Evolutionary conservation across 306 rosid genomes (phyloP), one percentile per base, ranked within the genome.

Genomic region (Vigna trinervia): DNA sequence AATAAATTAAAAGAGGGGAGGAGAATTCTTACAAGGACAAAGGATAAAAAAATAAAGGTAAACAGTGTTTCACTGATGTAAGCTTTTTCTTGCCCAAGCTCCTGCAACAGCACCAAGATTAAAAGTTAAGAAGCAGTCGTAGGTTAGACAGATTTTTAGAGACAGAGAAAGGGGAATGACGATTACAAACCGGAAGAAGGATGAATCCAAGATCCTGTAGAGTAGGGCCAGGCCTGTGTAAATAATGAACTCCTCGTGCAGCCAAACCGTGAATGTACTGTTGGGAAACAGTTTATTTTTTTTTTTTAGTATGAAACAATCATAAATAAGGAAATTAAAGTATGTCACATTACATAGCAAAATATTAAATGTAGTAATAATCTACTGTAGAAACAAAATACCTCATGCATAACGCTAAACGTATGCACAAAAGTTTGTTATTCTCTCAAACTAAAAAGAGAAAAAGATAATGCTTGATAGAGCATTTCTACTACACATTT

Each of bases 201-300:
- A 77, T 57, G 87, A 91, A 96, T 34, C 99, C 99, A 78, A 85
- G 84, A 77, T 96, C 99, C 88, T 96, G 99, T 69, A 96, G 93
- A 3, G 86, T 78, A 61, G 98, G 96, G 65, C 98, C 99, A 4
- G 99, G 97, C 74, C 86, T 88, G 84, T 96, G 99, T 39, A 96
- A 83, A 82, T 91, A 96, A 80, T 96, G 99, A 84, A 96, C 97
- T 75, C 99, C 99, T 57, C 87, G 86, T 60, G 99, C 99, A 86
- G 98, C 97, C 81, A 96, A 81, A 84, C 98, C 99, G 82, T 96
- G 99, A 61, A 96, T 80, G 65, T 96, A 96, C 99, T 96, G 92
- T 47, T 56, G 56, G 48, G 36, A 78, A 88, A 34, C 85, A 76
- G 65, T 59, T 64, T 10, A 78, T 57, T 70, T 64, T 65, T 10